These are phyloP conservation scores for Cucurbita ficifolia DNA, from an alignment of 306 rosid species.

Conservation along the genomic window DNA sequence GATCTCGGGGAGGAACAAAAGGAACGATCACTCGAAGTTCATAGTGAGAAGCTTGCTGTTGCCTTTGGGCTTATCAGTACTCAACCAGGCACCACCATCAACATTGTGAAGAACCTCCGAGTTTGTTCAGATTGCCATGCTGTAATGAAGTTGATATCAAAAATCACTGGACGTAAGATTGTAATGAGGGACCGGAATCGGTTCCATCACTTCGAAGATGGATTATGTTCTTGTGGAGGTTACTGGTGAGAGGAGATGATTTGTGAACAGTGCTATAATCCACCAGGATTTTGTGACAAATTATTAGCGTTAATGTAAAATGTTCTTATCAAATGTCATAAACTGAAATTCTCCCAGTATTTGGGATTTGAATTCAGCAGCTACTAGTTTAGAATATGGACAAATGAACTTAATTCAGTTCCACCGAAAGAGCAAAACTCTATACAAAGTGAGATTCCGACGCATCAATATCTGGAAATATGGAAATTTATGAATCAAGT, in stretches of 20 bases:
- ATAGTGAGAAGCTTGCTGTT: conserved; percentile 71
- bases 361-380: background rate
- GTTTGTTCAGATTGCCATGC: conserved; percentile 70
- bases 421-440: background rate
- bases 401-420: background rate
- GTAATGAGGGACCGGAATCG: conserved; percentile 66
- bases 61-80: conserved; percentile 77
- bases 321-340: background rate
- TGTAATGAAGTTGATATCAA: conserved; percentile 56
- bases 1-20: conserved; percentile 56
- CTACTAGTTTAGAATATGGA: background rate
- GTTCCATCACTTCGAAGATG: conserved; percentile 66
- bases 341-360: background rate
- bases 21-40: conserved; percentile 57
- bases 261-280: too few species aligned
- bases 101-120: conserved; percentile 64
- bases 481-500: background rate
- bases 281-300: too few species aligned
- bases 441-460: background rate
- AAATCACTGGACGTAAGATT: conserved; percentile 41
- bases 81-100: conserved; percentile 39
- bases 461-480: too few species aligned
- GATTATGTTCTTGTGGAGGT: conserved; percentile 64
- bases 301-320: too few species aligned
- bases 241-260: conserved; percentile 22